A percentile compares a stretch with the other conserved stretches of the same genome.
phyloP scores from a whole-genome alignment of 176 grass and related monocot genomes.

The Guadua angustifolia region DNA sequence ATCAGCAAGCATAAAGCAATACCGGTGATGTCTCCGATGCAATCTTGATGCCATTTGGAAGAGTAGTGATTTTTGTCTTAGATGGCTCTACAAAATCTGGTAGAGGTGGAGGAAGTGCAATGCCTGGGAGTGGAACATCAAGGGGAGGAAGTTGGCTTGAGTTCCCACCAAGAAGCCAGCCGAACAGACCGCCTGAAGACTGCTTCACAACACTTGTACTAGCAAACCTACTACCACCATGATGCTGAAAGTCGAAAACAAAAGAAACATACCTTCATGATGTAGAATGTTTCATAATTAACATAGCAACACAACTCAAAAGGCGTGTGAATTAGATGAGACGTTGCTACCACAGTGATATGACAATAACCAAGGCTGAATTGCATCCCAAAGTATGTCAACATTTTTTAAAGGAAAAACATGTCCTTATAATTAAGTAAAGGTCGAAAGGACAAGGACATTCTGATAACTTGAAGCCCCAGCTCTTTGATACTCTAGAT shows the following conservation, averaged over 20 bases:
- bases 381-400: not conserved
- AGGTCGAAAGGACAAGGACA: not conserved
- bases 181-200: conserved; percentile 58
- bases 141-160: conserved; percentile 58
- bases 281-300: not conserved
- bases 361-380: conserved; percentile 10
- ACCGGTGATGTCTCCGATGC: conserved; percentile 62
- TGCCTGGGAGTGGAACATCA: conserved; percentile 57
- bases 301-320: conserved; percentile 10
- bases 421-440: not conserved
- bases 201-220: conserved; percentile 65
- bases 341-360: not conserved
- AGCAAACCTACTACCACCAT: conserved; percentile 61
- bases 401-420: not conserved
- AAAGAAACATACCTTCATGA: not conserved
- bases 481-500: not conserved
- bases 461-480: not conserved
- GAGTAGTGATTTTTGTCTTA: conserved; percentile 72
- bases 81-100: conserved; percentile 65
- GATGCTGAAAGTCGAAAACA: conserved; percentile 34
- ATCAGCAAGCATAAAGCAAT: conserved; percentile 37
- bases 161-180: conserved; percentile 64
- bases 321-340: not conserved
- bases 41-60: conserved; percentile 78
- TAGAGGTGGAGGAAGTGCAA: conserved; percentile 51